Percentiles rank a stretch among this genome's conserved stretches.
phyloP scores from a whole-genome alignment of 23 red algal genomes.

The Gracilaria domingensis region DNA sequence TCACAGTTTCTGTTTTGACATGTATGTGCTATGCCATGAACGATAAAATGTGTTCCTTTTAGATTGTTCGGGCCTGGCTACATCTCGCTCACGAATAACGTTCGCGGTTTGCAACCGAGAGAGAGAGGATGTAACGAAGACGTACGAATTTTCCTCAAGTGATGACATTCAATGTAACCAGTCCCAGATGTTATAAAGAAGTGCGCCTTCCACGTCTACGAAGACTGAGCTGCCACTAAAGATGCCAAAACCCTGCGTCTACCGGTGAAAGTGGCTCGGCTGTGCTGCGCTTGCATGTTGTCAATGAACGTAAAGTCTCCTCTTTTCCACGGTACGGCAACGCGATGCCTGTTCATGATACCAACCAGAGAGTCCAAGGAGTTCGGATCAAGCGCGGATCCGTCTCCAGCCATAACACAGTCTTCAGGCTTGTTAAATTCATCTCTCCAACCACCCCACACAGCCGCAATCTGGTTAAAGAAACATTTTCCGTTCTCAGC shows the following conservation, averaged over 20 bases:
- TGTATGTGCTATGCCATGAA: too few relatives aligned
- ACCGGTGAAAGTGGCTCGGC: conserved; percentile 66
- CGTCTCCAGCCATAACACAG: conserved; percentile 72
- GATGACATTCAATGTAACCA: not conserved
- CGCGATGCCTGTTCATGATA: conserved; percentile 59
- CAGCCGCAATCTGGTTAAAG: conserved; percentile 82
- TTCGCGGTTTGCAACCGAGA: too few relatives aligned
- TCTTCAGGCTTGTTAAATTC: conserved; percentile 79
- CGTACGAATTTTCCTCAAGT: not conserved
- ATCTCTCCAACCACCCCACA: conserved; percentile 83
- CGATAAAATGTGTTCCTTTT: too few relatives aligned
- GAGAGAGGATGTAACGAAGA: too few relatives aligned
- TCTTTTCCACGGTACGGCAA: conserved; percentile 65
- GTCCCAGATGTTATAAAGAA: not conserved
- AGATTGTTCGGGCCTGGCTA: too few relatives aligned
- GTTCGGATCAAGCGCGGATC: conserved; percentile 26
- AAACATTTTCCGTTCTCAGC: conserved; percentile 31
- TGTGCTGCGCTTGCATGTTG: conserved; percentile 76
- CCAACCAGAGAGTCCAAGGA: conserved; percentile 24
- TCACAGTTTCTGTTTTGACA: too few relatives aligned
- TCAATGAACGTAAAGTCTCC: conserved; percentile 87
- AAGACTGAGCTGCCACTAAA: conserved; percentile 16
- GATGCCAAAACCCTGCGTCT: conserved; percentile 75
- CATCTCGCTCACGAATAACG: too few relatives aligned
- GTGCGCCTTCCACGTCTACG: conserved; percentile 13